phyloP scores from a whole-genome alignment of 1,284 basidiomycete species.

The Kwoniella shivajii region DNA sequence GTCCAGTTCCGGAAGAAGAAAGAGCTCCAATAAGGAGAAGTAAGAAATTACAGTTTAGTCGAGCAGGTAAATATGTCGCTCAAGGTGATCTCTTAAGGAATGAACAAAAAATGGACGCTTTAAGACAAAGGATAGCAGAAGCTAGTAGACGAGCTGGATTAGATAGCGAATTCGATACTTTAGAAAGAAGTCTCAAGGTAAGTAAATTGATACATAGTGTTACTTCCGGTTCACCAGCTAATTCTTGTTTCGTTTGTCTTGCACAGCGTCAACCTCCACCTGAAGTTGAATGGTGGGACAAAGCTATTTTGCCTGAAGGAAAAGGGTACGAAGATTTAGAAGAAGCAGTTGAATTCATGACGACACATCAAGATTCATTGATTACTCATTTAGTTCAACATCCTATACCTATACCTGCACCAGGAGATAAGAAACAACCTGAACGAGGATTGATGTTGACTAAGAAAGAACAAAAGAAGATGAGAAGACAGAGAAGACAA shows the following conservation, averaged over 20 bases:
- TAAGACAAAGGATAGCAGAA: slow-evolving; percentile 91
- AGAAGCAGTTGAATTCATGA: slow-evolving; percentile 55
- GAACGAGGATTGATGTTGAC: slow-evolving; percentile 87
- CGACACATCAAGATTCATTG: slow-evolving; percentile 70
- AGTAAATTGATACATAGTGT: slow-evolving; percentile 27
- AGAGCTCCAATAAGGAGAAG: slow-evolving; percentile 54
- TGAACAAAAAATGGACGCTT: slow-evolving; percentile 78
- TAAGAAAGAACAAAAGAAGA: slow-evolving; percentile 96
- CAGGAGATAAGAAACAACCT: slow-evolving; percentile 72
- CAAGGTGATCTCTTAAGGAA: slow-evolving; percentile 82
- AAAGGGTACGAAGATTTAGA: slow-evolving; percentile 76
- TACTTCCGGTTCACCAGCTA: slow-evolving; percentile 12
- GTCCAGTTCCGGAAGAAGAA: slow-evolving; percentile 55
- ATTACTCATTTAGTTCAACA: slow-evolving; percentile 94
- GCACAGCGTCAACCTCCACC: slow-evolving; percentile 78
- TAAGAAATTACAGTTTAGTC: slow-evolving; percentile 77
- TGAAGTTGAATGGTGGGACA: slow-evolving; percentile 96
- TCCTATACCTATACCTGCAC: slow-evolving; percentile 92
- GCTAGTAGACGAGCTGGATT: slow-evolving; percentile 88
- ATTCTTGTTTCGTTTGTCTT: neutral
- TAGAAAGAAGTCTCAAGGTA: slow-evolving; percentile 84
- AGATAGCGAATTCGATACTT: slow-evolving; percentile 84
- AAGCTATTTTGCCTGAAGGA: slow-evolving; percentile 70
- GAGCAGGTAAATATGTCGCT: slow-evolving; percentile 85
- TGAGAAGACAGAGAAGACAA: slow-evolving; percentile 83